Conservation (phyloP, 1,284 basidiomycete species). For the Anthracocystis setariae region DNA sequence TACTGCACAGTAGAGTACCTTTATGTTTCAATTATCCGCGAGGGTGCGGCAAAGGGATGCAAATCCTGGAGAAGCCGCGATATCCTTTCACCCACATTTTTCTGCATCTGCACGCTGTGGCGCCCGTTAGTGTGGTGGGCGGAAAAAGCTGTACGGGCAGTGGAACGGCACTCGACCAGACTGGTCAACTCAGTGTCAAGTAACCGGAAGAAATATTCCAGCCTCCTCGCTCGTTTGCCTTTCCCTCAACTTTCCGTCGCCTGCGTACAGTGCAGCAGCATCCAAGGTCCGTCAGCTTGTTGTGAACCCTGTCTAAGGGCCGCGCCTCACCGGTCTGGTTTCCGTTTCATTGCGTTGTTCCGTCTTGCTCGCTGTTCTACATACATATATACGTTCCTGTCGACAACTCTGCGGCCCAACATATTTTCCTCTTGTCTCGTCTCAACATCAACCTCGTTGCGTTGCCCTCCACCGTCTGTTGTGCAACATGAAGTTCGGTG, state of each 20-base stretch:
- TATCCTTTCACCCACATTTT: conserved; percentile 9
- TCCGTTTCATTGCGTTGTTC: too few relatives aligned
- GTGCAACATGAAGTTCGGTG: conserved; percentile 39
- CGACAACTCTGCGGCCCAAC: too few relatives aligned
- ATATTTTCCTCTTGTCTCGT: not conserved
- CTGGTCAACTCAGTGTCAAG: conserved; percentile 10
- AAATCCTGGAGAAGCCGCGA: conserved; percentile 8
- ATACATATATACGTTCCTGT: not conserved
- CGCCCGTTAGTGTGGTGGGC: too few relatives aligned
- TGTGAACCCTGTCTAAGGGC: not conserved
- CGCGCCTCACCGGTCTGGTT: too few relatives aligned
- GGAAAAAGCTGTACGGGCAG: not conserved
- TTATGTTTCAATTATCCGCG: not conserved
- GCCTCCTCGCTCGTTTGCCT: not conserved
- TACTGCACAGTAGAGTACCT: too few relatives aligned
- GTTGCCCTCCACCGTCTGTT: not conserved
- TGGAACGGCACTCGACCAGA: not conserved
- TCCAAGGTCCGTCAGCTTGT: not conserved
- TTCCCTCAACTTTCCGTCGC: not conserved
- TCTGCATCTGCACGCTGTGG: too few relatives aligned
- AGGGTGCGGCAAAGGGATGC: not conserved
- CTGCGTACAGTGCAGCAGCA: not conserved
- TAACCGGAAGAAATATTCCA: conserved; percentile 41
- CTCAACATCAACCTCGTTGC: not conserved
- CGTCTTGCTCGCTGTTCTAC: not conserved